Evolutionary conservation across 2,329 filamentous ascomycete species (phyloP).

Genomic region (Aspergillus sp.): DNA sequence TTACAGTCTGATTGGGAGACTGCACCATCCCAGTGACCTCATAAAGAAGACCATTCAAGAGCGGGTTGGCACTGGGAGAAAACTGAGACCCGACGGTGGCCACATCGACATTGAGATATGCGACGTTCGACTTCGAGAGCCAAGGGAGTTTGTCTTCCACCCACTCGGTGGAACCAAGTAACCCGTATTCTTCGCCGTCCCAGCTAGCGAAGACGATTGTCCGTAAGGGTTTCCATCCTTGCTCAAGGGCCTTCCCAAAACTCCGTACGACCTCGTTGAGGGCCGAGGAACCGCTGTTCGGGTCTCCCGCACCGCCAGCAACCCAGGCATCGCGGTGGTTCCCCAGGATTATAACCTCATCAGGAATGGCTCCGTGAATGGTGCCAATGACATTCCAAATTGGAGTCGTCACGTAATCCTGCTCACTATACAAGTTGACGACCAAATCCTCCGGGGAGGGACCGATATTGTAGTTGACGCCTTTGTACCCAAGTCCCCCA

Average conservation of each 20-base stretch:
- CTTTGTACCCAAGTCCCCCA: constrained; percentile 66
- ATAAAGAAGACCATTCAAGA: constrained; percentile 64
- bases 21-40: constrained; percentile 55
- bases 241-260: constrained; percentile 60
- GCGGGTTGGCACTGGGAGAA: constrained; percentile 56
- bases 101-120: constrained; percentile 80
- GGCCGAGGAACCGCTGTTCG: constrained; percentile 71
- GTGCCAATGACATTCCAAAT: constrained; percentile 88
- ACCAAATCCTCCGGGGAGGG: constrained; percentile 64
- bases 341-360: constrained; percentile 83
- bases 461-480: constrained; percentile 75
- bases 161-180: constrained; percentile 85
- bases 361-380: constrained; percentile 74
- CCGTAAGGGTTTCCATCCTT: constrained; percentile 74
- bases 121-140: constrained; percentile 63
- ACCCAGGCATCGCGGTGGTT: constrained; percentile 91
- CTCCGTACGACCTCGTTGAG: constrained; percentile 69
- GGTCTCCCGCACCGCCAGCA: constrained; percentile 71
- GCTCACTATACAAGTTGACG: constrained; percentile 66
- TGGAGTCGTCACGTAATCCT: constrained; percentile 71
- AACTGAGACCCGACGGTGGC: constrained; percentile 60
- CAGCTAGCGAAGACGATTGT: constrained; percentile 87
- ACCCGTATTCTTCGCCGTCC: constrained; percentile 77
- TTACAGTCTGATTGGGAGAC: constrained; percentile 64
- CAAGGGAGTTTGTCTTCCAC: constrained; percentile 82